Conservation (phyloP, 225 moss, liverwort and hornwort genomes). For the Takakia lepidozioides region DNA sequence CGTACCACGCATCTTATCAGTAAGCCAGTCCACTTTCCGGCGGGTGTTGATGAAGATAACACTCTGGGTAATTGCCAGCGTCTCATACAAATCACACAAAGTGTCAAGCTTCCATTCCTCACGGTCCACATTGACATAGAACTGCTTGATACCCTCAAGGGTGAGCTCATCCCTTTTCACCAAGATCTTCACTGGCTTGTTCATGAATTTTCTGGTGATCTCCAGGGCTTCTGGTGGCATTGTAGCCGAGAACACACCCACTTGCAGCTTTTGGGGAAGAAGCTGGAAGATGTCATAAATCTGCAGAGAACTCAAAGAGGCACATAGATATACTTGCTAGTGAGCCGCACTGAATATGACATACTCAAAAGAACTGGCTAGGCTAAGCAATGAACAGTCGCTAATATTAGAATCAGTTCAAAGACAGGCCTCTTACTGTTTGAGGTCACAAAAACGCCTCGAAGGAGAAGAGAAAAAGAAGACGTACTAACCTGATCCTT, state of each 20-base stretch:
- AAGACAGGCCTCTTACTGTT: too few species aligned
- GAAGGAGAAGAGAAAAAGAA: too few species aligned
- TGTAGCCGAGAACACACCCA: constrained; percentile 60
- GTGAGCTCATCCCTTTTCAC: constrained; percentile 65
- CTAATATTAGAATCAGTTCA: too few species aligned
- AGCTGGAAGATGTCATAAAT: constrained; percentile 68
- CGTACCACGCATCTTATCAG: constrained; percentile 54
- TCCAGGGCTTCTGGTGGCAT: constrained; percentile 57
- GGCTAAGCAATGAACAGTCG: neutral
- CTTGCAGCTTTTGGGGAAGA: constrained; percentile 57
- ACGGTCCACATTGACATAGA: constrained; percentile 52
- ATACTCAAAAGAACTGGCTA: neutral
- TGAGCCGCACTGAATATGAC: neutral
- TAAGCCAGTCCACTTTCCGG: constrained; percentile 55
- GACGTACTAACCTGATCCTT: constrained; percentile 50
- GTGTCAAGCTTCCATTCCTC: constrained; percentile 72
- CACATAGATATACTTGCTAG: too few species aligned
- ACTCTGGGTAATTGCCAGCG: constrained; percentile 56
- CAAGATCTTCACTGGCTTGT: constrained; percentile 60
- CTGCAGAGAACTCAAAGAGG: too few species aligned
- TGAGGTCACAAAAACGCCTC: neutral
- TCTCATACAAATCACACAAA: constrained; percentile 57
- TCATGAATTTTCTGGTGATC: constrained; percentile 71
- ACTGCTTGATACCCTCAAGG: constrained; percentile 68
- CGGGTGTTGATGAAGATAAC: constrained; percentile 68